Base-by-base conservation (phyloP, 495 filamentous ascomycete genomes). In the Penicillium longicatenatum region DNA sequence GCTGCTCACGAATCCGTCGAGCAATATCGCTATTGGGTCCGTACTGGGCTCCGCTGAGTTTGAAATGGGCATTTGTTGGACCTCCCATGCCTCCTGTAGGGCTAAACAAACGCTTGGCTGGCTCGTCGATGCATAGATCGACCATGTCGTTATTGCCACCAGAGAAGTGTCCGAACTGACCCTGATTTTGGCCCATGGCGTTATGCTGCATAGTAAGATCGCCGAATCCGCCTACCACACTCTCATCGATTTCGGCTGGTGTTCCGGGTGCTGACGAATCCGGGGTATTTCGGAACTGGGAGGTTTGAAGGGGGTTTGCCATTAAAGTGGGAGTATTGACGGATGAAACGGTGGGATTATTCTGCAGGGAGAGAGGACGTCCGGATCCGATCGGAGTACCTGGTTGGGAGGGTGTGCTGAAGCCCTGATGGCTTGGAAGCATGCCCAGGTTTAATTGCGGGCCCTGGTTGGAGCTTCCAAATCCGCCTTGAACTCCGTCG, bases 281-380 rank as follows among this genome's bases (percentile, higher is more conserved):
- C 44, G 88, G 88, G 1, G 89, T 91, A 59, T 81, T 81, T 54
- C 80, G 79, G 59, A 84, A 86, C 56, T 88, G 83, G n/a, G 81
- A 78, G 43, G 81, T 81, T 60, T 85, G 81, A 37, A 84, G 73
- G 30, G 87, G 85, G 54, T 82, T 77, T 7, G 87, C 87, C 57
- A 81, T 86, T 54, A 97, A 76, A 11, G 93, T 96, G 0, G 93
- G 94, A 4, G 92, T 97, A 66, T 98, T 98, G 52, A 97, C 93
- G 35, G 93, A 97, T 11, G 94, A 96, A n/a, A 98, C 91, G 0
- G 92, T 98, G 22, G 94, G 94, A 66, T 98, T 98, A 67, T 96
- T 90, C 67, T 93, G 89, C 70, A 95, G 86, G 22, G 78, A 75
- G 59, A 83, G 63, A 54, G 82, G 68, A 62, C 89, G 87, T 55